Evolutionary conservation across 2,329 filamentous ascomycete genomes (phyloP).

Genomic region (Colletotrichum euphorbiae): DNA sequence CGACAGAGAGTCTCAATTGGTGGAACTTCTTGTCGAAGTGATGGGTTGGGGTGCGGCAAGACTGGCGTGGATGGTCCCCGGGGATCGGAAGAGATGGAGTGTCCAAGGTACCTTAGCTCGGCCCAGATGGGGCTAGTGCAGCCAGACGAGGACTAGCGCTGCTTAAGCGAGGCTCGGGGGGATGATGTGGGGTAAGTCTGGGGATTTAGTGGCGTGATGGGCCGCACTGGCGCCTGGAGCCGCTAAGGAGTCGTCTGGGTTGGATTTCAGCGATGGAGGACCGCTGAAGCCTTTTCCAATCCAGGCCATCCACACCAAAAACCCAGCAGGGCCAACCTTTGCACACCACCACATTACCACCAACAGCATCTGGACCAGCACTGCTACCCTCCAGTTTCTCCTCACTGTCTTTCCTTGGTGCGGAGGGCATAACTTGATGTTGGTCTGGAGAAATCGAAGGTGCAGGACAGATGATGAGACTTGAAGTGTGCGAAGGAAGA

Average conservation of each 20-base stretch:
- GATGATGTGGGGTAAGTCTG: constrained; percentile 36
- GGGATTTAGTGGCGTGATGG: constrained; percentile 40
- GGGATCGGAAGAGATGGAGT: constrained; percentile 22
- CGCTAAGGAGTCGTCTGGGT: constrained; percentile 11
- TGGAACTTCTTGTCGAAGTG: constrained; percentile 29
- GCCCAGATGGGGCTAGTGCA: neutral
- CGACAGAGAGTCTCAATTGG: constrained; percentile 22
- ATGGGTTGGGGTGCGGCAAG: constrained; percentile 6
- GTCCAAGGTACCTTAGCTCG: too few species aligned
- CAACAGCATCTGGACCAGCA: constrained; percentile 1
- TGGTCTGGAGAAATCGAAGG: neutral
- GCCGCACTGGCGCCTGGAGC: constrained; percentile 24
- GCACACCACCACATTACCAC: neutral
- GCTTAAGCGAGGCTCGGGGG: neutral
- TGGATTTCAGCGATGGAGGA: neutral
- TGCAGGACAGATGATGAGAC: too few species aligned
- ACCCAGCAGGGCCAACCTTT: too few species aligned
- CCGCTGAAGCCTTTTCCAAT: neutral
- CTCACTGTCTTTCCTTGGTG: neutral
- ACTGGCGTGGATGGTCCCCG: neutral
- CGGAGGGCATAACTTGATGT: neutral
- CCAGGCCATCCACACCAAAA: too few species aligned
- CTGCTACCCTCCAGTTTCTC: neutral
- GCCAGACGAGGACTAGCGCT: neutral
- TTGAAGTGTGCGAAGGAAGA: neutral